These are phyloP conservation scores for Tremella yokohamensis DNA, from an alignment of 768 basidiomycete genomes.

Conservation along the genomic window DNA sequence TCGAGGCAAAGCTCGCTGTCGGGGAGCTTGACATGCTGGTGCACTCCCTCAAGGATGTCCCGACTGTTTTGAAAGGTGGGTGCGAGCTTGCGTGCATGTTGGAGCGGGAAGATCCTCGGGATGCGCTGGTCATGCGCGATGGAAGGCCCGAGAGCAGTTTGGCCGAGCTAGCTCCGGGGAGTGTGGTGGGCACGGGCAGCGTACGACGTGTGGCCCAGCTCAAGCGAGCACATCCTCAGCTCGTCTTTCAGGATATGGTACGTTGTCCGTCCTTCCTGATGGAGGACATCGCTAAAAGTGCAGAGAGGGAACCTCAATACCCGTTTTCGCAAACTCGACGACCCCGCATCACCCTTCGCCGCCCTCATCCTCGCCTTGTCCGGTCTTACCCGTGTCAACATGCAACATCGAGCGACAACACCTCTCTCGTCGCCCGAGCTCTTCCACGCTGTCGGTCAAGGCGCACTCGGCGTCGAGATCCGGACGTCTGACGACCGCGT, in stretches of 20 bases:
- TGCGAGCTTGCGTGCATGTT: slow-evolving; percentile 81
- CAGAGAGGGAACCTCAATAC: slow-evolving; percentile 89
- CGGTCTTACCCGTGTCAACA: slow-evolving; percentile 74
- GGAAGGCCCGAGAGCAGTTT: slow-evolving; percentile 67
- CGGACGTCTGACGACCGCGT: slow-evolving; percentile 61
- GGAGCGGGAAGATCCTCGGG: slow-evolving; percentile 81
- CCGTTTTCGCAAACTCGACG: slow-evolving; percentile 85
- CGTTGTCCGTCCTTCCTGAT: slow-evolving; percentile 50
- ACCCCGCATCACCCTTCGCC: slow-evolving; percentile 69
- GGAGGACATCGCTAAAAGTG: not conserved
- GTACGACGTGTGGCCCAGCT: slow-evolving; percentile 89
- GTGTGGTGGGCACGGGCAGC: slow-evolving; percentile 91
- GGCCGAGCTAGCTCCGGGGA: slow-evolving; percentile 78
- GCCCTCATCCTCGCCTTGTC: slow-evolving; percentile 92
- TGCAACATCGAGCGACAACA: slow-evolving; percentile 64
- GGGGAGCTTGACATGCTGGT: slow-evolving; percentile 82
- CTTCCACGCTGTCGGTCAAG: slow-evolving; percentile 89
- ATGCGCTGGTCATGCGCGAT: slow-evolving; percentile 79
- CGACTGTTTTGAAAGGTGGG: slow-evolving; percentile 76
- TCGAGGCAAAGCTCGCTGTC: slow-evolving; percentile 76
- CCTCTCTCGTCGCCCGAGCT: slow-evolving; percentile 67
- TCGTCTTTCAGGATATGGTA: slow-evolving; percentile 85
- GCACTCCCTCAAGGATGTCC: slow-evolving; percentile 89
- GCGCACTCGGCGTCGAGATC: slow-evolving; percentile 83
- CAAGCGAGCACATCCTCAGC: slow-evolving; percentile 67